Percentiles rank a stretch among this genome's conserved stretches.
Evolutionary conservation across 2,329 filamentous ascomycete genomes (phyloP).

Genomic region (Aschersonia sp.): DNA sequence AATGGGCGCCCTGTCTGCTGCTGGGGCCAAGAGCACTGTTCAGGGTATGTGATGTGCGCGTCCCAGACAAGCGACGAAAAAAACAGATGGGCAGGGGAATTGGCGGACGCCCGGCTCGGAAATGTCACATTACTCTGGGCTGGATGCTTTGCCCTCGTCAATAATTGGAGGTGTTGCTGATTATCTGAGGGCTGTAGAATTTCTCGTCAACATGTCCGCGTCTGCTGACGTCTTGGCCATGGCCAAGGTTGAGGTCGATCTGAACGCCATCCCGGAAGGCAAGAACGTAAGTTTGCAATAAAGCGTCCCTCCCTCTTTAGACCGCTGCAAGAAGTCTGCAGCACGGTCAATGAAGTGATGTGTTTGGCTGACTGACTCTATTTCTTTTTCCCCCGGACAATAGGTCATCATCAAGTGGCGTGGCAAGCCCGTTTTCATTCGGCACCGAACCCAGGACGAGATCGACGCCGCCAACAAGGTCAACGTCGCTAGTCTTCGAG

Average conservation of each 20-base stretch:
- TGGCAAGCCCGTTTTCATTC: conserved; percentile 99
- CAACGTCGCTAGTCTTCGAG: conserved; percentile 70
- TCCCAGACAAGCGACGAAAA: too few species aligned
- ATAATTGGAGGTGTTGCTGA: conserved; percentile 14
- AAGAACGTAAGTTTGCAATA: conserved; percentile 66
- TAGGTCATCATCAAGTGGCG: conserved; percentile 99
- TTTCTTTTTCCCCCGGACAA: neutral
- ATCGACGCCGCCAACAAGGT: conserved; percentile 89
- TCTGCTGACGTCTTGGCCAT: conserved; percentile 97
- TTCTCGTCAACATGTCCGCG: conserved; percentile 99
- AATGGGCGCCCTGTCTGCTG: conserved; percentile 80
- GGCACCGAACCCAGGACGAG: conserved; percentile 85
- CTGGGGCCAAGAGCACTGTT: conserved; percentile 94
- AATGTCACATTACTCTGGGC: too few species aligned
- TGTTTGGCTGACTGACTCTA: too few species aligned
- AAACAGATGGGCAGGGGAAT: too few species aligned
- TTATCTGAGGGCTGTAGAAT: conserved; percentile 47
- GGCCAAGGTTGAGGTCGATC: conserved; percentile 98
- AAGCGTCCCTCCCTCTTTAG: neutral
- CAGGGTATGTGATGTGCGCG: conserved; percentile 55
- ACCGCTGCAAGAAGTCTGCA: too few species aligned
- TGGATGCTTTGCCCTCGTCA: too few species aligned
- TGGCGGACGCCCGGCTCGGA: too few species aligned
- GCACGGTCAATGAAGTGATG: too few species aligned
- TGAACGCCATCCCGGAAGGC: conserved; percentile 86